Evolutionary conservation across 2,329 filamentous ascomycete species (phyloP).

Genomic region (Fusarium stilboides): DNA sequence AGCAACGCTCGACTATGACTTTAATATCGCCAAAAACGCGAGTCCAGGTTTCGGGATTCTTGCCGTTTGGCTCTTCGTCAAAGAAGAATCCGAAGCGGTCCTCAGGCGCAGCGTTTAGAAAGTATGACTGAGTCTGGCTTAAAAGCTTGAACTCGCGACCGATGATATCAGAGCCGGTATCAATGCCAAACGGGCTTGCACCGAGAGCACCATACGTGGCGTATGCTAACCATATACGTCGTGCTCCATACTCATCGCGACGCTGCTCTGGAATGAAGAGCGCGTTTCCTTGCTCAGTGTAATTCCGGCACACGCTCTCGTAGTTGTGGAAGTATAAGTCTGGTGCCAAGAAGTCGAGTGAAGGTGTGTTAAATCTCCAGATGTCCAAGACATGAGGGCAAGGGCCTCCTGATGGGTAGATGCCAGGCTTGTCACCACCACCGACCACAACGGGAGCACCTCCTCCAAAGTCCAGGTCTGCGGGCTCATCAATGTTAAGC

Average conservation of each 20-base stretch:
- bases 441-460: conserved; percentile 55
- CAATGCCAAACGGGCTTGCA: conserved; percentile 58
- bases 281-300: conserved; percentile 60
- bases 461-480: conserved; percentile 51
- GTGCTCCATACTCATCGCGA: conserved; percentile 62
- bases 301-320: conserved; percentile 59
- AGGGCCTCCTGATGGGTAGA: conserved; percentile 57
- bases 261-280: conserved; percentile 69
- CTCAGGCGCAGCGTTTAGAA: conserved; percentile 51
- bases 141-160: conserved; percentile 54
- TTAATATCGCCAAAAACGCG: conserved; percentile 53
- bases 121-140: conserved; percentile 45
- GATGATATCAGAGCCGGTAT: conserved; percentile 52
- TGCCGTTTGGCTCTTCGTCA: conserved; percentile 51
- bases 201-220: conserved; percentile 59
- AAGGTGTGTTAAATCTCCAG: conserved; percentile 58
- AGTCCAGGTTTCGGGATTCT: conserved; percentile 48
- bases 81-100: conserved; percentile 59
- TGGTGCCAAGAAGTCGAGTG: conserved; percentile 63
- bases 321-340: conserved; percentile 67
- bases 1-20: conserved; percentile 56
- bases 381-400: conserved; percentile 55
- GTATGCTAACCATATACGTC: conserved; percentile 60
- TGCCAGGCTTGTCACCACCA: conserved; percentile 54
- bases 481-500: conserved; percentile 55